Conservation (phyloP, 345 rosid genomes). For the Excoecaria cochinchinensis region DNA sequence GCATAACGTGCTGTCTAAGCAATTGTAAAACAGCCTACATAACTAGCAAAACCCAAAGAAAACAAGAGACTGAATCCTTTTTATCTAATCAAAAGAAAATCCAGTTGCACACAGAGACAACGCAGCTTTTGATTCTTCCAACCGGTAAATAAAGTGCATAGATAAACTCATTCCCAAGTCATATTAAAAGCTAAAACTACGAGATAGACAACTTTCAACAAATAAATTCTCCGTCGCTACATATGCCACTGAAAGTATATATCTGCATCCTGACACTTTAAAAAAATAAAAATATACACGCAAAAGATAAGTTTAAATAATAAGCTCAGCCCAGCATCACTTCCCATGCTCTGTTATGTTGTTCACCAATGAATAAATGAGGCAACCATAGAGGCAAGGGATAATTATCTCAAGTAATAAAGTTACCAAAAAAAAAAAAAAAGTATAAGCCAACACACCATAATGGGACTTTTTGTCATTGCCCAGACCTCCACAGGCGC, state of each 20-base stretch:
- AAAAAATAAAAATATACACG: too few relatives aligned
- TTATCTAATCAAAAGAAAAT: neutral
- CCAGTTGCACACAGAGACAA: neutral
- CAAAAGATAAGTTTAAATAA: too few relatives aligned
- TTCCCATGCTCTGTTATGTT: neutral
- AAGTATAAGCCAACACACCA: conserved; percentile 55
- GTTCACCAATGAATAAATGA: neutral
- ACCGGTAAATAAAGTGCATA: neutral
- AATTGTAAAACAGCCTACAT: neutral
- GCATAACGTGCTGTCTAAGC: too few relatives aligned
- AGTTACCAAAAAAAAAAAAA: neutral
- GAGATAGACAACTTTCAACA: neutral
- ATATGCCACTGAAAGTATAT: neutral
- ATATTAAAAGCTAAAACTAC: neutral
- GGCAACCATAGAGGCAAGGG: neutral
- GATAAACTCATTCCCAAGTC: neutral
- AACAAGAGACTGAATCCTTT: neutral
- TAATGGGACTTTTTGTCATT: conserved; percentile 90
- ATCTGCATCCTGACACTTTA: neutral
- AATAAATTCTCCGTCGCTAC: neutral
- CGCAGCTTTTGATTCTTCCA: neutral
- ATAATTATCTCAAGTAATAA: neutral
- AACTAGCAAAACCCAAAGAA: neutral
- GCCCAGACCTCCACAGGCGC: conserved; percentile 99
- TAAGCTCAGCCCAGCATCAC: neutral